Percentiles rank a stretch among this genome's conserved stretches.
Evolutionary conservation across 2,329 filamentous ascomycete genomes (phyloP).

Genomic region (Exophiala calicioides): DNA sequence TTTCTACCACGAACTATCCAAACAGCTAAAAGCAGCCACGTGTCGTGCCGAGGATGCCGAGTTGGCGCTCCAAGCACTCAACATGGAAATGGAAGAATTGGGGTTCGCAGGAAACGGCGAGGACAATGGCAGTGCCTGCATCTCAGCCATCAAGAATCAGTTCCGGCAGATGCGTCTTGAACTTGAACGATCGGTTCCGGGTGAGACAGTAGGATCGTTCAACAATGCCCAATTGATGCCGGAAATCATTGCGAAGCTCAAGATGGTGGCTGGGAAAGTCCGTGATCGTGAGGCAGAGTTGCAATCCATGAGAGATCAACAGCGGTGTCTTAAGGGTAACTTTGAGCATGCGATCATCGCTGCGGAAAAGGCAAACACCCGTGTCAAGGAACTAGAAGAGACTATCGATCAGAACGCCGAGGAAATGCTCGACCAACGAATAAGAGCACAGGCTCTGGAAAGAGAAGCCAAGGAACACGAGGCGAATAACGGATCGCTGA

Average conservation of each 20-base stretch:
- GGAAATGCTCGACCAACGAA: constrained; percentile 48
- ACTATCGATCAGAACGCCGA: constrained; percentile 44
- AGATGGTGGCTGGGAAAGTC: constrained; percentile 34
- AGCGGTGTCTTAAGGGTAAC: constrained; percentile 45
- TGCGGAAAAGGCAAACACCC: constrained; percentile 40
- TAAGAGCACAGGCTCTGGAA: constrained; percentile 46
- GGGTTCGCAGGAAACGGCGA: constrained; percentile 41
- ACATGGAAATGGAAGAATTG: constrained; percentile 39
- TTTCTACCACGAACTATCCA: constrained; percentile 41
- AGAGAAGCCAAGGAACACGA: constrained; percentile 43
- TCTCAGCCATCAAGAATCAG: constrained; percentile 40
- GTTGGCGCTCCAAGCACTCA: constrained; percentile 39
- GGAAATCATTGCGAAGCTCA: constrained; percentile 43
- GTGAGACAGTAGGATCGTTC: constrained; percentile 44
- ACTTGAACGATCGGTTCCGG: constrained; percentile 46
- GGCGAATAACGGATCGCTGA: constrained; percentile 45
- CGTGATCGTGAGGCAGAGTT: constrained; percentile 40
- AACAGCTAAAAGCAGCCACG: constrained; percentile 39
- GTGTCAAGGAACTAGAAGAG: constrained; percentile 42
- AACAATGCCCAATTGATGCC: constrained; percentile 42
- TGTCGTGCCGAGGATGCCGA: constrained; percentile 42
- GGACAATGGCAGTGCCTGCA: constrained; percentile 34
- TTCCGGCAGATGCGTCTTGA: constrained; percentile 47
- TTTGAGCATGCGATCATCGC: constrained; percentile 45
- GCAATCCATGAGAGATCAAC: constrained; percentile 39